phyloP scores from a whole-genome alignment of 805 yeast species.

The Wickerhamomyces queroliae region DNA sequence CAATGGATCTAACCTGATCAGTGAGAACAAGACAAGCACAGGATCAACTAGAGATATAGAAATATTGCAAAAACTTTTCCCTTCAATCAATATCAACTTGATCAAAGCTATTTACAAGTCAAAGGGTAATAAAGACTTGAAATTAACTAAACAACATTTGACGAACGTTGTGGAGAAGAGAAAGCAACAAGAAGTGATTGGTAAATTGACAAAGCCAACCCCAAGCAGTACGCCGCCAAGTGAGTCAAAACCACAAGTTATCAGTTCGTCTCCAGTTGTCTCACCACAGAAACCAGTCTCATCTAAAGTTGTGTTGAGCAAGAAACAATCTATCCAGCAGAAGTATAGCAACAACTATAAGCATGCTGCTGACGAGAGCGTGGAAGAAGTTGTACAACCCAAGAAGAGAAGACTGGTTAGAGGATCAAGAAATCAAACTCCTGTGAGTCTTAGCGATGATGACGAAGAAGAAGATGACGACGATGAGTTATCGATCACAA shows the following conservation, averaged over 20 bases:
- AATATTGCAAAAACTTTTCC: constrained; percentile 23
- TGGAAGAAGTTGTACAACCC: constrained; percentile 11
- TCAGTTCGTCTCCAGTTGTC: constrained; percentile 21
- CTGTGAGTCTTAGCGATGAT: constrained; percentile 17
- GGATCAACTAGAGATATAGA: constrained; percentile 15
- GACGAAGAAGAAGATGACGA: constrained; percentile 19
- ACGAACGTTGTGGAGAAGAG: constrained; percentile 25
- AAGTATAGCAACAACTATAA: constrained; percentile 26
- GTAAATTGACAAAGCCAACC: constrained; percentile 3
- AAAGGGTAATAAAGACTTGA: constrained; percentile 28
- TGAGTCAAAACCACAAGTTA: constrained; percentile 2
- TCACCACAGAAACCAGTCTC: constrained; percentile 22
- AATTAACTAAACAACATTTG: constrained; percentile 26
- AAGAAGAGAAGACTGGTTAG: constrained; percentile 35
- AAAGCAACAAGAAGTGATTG: constrained; percentile 15
- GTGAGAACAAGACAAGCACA: constrained; percentile 6
- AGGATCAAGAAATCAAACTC: constrained; percentile 25
- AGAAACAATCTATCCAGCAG: constrained; percentile 30
- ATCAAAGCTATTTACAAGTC: constrained; percentile 33
- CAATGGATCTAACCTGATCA: constrained; percentile 22
- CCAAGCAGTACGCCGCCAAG: background rate
- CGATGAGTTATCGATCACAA: constrained; percentile 8
- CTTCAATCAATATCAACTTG: constrained; percentile 26
- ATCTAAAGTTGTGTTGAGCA: constrained; percentile 31
- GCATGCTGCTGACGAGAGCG: constrained; percentile 1